Percentiles rank a stretch among this genome's conserved stretches.
Conservation (phyloP, 2,329 filamentous ascomycete genomes). For the Tolypocladium nubicola region DNA sequence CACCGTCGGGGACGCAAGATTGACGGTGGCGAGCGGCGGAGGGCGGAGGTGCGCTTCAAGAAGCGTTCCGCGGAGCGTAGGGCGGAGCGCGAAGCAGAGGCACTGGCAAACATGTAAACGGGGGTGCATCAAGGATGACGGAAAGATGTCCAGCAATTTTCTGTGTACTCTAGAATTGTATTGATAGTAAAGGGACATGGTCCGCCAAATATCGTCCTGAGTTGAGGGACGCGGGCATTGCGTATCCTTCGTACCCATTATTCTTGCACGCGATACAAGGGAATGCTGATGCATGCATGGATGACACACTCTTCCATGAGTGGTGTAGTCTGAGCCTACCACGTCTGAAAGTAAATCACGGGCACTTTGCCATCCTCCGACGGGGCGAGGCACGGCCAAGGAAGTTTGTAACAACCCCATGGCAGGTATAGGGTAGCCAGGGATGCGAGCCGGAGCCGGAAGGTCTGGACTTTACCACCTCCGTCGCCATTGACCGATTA, state of each 20-base stretch:
- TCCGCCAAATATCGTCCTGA: background rate
- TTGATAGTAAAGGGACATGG: background rate
- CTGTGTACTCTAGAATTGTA: constrained; percentile 1
- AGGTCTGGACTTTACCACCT: too few relatives aligned
- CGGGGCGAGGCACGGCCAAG: too few relatives aligned
- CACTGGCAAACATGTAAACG: constrained; percentile 19
- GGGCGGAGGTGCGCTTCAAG: constrained; percentile 79
- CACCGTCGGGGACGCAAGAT: constrained; percentile 79
- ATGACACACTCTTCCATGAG: too few relatives aligned
- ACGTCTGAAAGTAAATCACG: too few relatives aligned
- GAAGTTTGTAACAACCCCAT: too few relatives aligned
- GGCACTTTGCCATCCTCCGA: too few relatives aligned
- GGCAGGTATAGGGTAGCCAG: too few relatives aligned
- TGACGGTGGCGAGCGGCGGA: constrained; percentile 88
- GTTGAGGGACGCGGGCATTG: background rate
- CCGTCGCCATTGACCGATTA: too few relatives aligned
- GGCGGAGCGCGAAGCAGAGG: constrained; percentile 44
- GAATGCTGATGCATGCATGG: background rate
- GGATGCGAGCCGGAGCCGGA: too few relatives aligned
- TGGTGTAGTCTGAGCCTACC: too few relatives aligned
- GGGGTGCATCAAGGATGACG: background rate
- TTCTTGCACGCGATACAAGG: background rate
- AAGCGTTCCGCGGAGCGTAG: constrained; percentile 68
- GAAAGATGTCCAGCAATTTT: constrained; percentile 11
- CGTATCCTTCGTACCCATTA: too few relatives aligned